Conservation (phyloP, 1,284 basidiomycete species). For the Ganoderma resinaceum region DNA sequence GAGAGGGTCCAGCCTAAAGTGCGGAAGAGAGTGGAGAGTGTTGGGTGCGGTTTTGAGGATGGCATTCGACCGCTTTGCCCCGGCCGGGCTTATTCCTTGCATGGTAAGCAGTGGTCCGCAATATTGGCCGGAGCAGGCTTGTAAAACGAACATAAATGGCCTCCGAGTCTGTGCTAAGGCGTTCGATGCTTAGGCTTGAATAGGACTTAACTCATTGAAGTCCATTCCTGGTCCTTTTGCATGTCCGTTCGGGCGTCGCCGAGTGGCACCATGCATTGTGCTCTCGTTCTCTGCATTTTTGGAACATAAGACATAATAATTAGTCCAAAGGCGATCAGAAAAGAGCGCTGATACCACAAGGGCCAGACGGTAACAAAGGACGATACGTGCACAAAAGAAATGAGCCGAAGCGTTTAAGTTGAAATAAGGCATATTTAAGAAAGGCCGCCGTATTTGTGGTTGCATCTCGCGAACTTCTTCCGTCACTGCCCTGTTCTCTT, state of each 20-base stretch:
- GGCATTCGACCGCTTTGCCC: neutral
- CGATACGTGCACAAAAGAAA: neutral
- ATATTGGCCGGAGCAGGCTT: neutral
- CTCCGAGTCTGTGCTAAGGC: neutral
- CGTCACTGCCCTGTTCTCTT: neutral
- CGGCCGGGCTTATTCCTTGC: neutral
- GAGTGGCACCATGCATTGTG: neutral
- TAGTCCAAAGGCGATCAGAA: neutral
- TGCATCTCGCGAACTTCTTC: neutral
- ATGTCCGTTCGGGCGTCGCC: neutral
- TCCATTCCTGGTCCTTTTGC: neutral
- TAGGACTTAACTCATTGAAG: neutral
- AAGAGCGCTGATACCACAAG: neutral
- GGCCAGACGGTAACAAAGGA: neutral
- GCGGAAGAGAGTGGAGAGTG: neutral
- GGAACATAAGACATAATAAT: neutral
- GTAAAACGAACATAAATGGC: too few species aligned
- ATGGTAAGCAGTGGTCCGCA: too few species aligned
- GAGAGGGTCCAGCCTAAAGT: neutral
- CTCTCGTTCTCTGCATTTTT: neutral
- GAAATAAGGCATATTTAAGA: neutral
- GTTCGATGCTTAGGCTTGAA: neutral
- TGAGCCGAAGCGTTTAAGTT: neutral
- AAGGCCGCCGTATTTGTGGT: neutral
- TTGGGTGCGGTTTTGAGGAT: neutral